These are phyloP conservation scores for Fonsecaea erecta DNA, from an alignment of 2,329 filamentous ascomycete species.

Conservation along the genomic window DNA sequence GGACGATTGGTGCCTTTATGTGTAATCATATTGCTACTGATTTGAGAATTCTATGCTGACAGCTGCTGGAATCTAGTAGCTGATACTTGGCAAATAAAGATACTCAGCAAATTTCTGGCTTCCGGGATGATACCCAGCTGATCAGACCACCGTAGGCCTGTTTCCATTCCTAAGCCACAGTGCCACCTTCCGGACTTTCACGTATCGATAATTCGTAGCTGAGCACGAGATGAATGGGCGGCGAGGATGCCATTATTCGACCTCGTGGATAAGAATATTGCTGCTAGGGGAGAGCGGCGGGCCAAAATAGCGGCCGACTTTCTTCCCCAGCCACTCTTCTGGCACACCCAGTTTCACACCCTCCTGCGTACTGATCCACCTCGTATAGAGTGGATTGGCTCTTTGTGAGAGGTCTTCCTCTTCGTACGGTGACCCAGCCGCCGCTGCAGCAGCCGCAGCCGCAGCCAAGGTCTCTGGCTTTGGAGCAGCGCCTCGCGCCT, in stretches of 20 bases:
- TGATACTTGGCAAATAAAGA: constrained; percentile 11
- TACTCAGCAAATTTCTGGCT: not conserved
- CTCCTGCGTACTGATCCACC: constrained; percentile 51
- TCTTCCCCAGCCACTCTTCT: constrained; percentile 54
- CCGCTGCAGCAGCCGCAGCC: constrained; percentile 47
- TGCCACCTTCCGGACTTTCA: not conserved
- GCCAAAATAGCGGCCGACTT: constrained; percentile 47
- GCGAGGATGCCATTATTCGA: constrained; percentile 32
- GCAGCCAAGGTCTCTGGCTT: constrained; percentile 48
- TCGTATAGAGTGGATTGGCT: constrained; percentile 50
- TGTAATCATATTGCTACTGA: not conserved
- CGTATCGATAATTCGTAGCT: not conserved
- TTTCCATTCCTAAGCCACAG: not conserved
- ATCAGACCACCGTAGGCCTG: not conserved
- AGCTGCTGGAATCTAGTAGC: not conserved
- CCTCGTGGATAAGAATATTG: constrained; percentile 34
- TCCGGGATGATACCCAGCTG: not conserved
- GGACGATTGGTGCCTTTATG: not conserved
- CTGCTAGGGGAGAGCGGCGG: constrained; percentile 28
- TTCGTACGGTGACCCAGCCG: constrained; percentile 41
- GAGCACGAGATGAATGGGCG: not conserved
- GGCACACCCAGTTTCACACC: constrained; percentile 52
- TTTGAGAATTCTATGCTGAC: not conserved
- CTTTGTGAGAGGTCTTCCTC: constrained; percentile 46
- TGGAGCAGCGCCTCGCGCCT: constrained; percentile 57